Percentiles rank a stretch among this genome's conserved stretches.
These are phyloP conservation scores for Neonectria coccinea DNA, from an alignment of 2,329 filamentous ascomycete species.

Conservation along the genomic window DNA sequence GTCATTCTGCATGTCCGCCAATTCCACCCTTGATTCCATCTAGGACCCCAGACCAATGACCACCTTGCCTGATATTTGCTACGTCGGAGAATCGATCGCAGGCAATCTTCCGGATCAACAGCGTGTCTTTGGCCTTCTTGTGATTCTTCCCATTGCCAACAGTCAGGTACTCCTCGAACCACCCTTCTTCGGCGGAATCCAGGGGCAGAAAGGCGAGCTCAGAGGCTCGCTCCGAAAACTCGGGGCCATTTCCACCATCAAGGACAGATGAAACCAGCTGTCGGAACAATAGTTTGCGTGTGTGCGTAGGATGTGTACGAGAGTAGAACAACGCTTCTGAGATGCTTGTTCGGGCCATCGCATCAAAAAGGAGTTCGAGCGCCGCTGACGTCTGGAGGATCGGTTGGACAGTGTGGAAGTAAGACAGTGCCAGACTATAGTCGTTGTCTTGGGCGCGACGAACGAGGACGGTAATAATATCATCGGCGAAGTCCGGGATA, in stretches of 20 bases:
- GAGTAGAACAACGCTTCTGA: conserved; percentile 81
- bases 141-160: conserved; percentile 73
- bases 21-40: conserved; percentile 64
- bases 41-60: conserved; percentile 62
- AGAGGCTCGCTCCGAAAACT: conserved; percentile 66
- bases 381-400: conserved; percentile 73
- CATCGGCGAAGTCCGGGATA: conserved; percentile 83
- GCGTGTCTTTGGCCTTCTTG: conserved; percentile 76
- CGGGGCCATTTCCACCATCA: conserved; percentile 52
- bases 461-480: conserved; percentile 79
- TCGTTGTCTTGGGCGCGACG: conserved; percentile 70
- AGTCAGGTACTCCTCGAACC: conserved; percentile 78
- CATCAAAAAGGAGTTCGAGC: conserved; percentile 75
- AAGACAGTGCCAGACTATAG: conserved; percentile 76
- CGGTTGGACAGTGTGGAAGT: conserved; percentile 81
- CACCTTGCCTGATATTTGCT: conserved; percentile 56
- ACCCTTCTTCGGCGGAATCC: conserved; percentile 75
- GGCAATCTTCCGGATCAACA: conserved; percentile 79
- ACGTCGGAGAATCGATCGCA: conserved; percentile 69
- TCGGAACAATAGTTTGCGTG: conserved; percentile 74
- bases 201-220: conserved; percentile 81
- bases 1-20: conserved; percentile 48
- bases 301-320: conserved; percentile 70
- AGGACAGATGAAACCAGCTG: conserved; percentile 72
- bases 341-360: conserved; percentile 74